Evolutionary conservation across 495 filamentous ascomycete genomes (phyloP).

Genomic region (Delitschia confertaspora): DNA sequence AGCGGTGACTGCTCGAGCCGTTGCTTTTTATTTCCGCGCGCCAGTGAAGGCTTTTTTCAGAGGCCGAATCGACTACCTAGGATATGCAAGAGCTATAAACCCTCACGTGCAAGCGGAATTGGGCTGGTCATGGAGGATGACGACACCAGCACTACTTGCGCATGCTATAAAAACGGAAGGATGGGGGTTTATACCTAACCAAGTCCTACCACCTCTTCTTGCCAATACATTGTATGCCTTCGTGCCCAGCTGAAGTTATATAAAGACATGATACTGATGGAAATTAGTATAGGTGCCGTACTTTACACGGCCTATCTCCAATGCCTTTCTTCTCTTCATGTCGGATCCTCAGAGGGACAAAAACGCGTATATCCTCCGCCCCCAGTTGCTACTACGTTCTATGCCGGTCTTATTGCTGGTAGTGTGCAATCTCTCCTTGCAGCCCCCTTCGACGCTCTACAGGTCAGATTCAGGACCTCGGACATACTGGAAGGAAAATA

Average conservation of each 20-base stretch:
- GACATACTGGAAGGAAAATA: conserved; percentile 62
- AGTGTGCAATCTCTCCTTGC: conserved; percentile 70
- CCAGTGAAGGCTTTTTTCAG: conserved; percentile 86
- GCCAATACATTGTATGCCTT: conserved; percentile 60
- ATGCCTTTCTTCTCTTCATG: conserved; percentile 60
- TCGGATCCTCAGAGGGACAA: conserved; percentile 56
- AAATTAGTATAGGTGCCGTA: conserved; percentile 62
- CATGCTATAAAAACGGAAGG: conserved; percentile 73
- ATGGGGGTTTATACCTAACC: conserved; percentile 80
- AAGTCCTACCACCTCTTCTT: conserved; percentile 75
- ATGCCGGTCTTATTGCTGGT: conserved; percentile 69
- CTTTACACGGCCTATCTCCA: conserved; percentile 86
- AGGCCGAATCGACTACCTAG: conserved; percentile 71
- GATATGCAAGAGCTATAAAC: conserved; percentile 60
- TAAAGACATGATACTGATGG: conserved; percentile 9
- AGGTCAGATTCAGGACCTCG: conserved; percentile 64
- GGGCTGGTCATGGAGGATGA: conserved; percentile 61
- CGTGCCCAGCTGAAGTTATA: background rate
- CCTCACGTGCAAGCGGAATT: conserved; percentile 47
- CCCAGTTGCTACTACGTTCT: conserved; percentile 53
- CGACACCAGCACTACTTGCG: conserved; percentile 66
- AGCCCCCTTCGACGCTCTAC: conserved; percentile 80
- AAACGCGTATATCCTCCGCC: conserved; percentile 73
- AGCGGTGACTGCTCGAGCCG: conserved; percentile 64
- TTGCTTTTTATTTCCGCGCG: conserved; percentile 83